Conservation (phyloP, 148 eudicot species). For the Pharnaceum exiguum region DNA sequence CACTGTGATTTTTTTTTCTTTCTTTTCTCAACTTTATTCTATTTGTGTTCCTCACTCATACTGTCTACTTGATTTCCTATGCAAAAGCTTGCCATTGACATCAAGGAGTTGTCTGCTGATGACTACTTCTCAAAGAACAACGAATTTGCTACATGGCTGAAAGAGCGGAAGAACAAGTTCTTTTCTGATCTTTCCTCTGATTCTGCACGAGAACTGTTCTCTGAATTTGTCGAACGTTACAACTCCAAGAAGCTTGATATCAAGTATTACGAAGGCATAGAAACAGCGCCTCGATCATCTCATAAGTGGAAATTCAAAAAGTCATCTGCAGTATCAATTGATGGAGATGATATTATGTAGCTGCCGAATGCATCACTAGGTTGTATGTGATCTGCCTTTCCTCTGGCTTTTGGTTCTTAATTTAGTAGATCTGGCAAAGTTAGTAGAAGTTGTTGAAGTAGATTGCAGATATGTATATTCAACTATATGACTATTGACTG, state of each 20-base stretch:
- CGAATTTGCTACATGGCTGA: constrained; percentile 92
- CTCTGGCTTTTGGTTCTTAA: too few species aligned
- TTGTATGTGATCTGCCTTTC: too few species aligned
- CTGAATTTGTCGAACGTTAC: constrained; percentile 65
- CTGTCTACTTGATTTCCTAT: background rate
- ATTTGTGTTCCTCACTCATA: background rate
- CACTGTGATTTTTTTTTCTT: background rate
- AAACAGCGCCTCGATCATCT: constrained; percentile 65
- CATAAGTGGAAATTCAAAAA: constrained; percentile 76
- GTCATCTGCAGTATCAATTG: too few species aligned
- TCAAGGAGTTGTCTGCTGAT: constrained; percentile 53
- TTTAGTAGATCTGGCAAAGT: too few species aligned
- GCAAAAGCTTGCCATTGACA: constrained; percentile 39
- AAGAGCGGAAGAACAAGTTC: constrained; percentile 60
- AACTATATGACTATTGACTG: too few species aligned
- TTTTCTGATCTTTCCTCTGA: constrained; percentile 89
- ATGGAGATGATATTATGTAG: too few species aligned
- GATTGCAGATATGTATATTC: too few species aligned
- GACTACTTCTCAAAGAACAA: constrained; percentile 94
- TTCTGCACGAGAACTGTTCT: constrained; percentile 58
- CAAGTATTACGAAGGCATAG: constrained; percentile 78
- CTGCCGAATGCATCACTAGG: too few species aligned
- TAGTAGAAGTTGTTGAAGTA: too few species aligned
- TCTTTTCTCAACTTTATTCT: background rate
- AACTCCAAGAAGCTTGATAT: constrained; percentile 53